phyloP scores from a whole-genome alignment of 1,284 basidiomycete species.

The Fistulinella cinereoalba region DNA sequence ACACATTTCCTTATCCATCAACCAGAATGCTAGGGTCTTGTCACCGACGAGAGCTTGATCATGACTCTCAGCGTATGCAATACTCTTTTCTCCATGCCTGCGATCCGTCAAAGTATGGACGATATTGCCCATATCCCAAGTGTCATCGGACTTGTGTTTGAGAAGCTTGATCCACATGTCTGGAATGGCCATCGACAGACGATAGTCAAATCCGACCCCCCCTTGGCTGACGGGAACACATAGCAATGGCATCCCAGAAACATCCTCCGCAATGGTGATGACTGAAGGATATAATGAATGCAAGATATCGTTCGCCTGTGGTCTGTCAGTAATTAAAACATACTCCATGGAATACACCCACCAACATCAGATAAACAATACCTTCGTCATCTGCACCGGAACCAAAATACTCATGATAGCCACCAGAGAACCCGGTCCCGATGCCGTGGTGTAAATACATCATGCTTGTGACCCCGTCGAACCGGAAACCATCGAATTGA shows the following conservation, averaged over 20 bases:
- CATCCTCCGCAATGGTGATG: conserved; percentile 96
- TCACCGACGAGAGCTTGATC: conserved; percentile 98
- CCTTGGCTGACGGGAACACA: conserved; percentile 79
- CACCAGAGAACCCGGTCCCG: conserved; percentile 94
- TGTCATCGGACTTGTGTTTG: conserved; percentile 86
- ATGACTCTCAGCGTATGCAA: conserved; percentile 95
- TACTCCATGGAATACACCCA: conserved; percentile 40
- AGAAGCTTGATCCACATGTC: conserved; percentile 99
- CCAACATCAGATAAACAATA: conserved; percentile 95
- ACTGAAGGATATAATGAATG: conserved; percentile 77
- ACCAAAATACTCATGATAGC: conserved; percentile 98
- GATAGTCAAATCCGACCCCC: conserved; percentile 96
- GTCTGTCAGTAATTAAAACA: conserved; percentile 8
- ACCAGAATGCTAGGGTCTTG: conserved; percentile 97
- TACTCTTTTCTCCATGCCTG: conserved; percentile 85
- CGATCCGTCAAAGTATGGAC: conserved; percentile 90
- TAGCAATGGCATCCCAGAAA: conserved; percentile 96
- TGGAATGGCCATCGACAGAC: conserved; percentile 95
- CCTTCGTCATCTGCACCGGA: conserved; percentile 82
- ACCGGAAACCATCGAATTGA: conserved; percentile 95
- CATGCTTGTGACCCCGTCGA: conserved; percentile 99
- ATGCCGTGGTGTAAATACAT: conserved; percentile 98
- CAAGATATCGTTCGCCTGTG: conserved; percentile 87
- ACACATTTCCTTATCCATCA: conserved; percentile 99
- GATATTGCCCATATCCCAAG: conserved; percentile 89